These are phyloP conservation scores for Nakazawaea wyomingensis DNA, from an alignment of 805 yeast species.

Conservation along the genomic window DNA sequence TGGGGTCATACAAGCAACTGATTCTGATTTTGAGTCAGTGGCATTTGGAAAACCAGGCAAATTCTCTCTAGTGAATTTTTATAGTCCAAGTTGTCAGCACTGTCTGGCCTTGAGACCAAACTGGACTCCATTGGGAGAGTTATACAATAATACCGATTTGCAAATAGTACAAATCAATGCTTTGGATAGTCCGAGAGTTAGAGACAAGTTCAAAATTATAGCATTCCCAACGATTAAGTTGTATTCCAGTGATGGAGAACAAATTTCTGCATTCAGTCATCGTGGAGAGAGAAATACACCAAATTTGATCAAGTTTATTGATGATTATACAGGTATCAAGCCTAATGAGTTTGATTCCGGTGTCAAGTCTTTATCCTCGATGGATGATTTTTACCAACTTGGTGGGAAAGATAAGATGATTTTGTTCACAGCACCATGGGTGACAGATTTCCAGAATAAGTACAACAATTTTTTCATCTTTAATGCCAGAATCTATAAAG, in stretches of 20 bases:
- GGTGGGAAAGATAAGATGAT: conserved; percentile 21
- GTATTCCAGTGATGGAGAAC: conserved; percentile 29
- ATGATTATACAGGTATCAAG: conserved; percentile 27
- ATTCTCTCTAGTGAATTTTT: conserved; percentile 42
- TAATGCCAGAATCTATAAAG: conserved; percentile 20
- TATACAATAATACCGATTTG: conserved; percentile 34
- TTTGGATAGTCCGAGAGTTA: conserved; percentile 27
- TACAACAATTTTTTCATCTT: conserved; percentile 27
- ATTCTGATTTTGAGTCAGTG: conserved; percentile 19
- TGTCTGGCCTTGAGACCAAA: conserved; percentile 43
- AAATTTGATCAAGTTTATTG: conserved; percentile 26
- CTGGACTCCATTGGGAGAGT: conserved; percentile 35
- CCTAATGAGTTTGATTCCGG: conserved; percentile 26
- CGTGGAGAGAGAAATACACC: conserved; percentile 28
- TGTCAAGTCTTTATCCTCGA: conserved; percentile 12
- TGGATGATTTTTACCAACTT: conserved; percentile 16
- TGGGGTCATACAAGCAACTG: conserved; percentile 18
- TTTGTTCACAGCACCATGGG: conserved; percentile 33
- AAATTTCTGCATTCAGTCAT: conserved; percentile 29
- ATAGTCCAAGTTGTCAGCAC: conserved; percentile 38
- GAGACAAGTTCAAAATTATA: conserved; percentile 32
- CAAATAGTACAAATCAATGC: conserved; percentile 33
- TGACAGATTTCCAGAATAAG: conserved; percentile 26
- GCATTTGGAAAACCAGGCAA: conserved; percentile 22
- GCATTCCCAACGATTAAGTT: conserved; percentile 48